Evolutionary conservation across 768 basidiomycete genomes (phyloP).

Genomic region (Lactarius quietus): DNA sequence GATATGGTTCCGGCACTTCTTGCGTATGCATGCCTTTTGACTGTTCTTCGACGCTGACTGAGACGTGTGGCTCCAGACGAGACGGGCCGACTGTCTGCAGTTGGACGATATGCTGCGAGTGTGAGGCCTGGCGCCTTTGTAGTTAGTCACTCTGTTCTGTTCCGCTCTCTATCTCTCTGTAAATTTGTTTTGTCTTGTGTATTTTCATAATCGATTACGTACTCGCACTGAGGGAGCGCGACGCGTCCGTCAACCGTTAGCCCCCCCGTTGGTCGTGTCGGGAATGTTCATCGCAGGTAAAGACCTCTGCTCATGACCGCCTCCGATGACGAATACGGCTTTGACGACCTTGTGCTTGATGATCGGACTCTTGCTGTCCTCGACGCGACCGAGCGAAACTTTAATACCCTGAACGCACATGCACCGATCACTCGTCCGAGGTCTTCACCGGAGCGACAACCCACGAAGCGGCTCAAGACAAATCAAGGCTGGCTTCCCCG

Average conservation of each 20-base stretch:
- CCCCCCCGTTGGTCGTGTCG: neutral
- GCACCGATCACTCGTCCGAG: neutral
- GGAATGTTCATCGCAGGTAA: neutral
- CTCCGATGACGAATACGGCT: conserved; percentile 26
- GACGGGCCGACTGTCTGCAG: neutral
- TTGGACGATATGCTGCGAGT: conserved; percentile 15
- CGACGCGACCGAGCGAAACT: conserved; percentile 24
- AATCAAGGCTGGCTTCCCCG: conserved; percentile 14
- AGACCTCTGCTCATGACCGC: conserved; percentile 10
- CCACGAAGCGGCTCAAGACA: conserved; percentile 24
- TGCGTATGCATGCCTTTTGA: conserved; percentile 15
- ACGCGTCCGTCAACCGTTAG: neutral
- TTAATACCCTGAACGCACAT: neutral
- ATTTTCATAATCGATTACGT: neutral
- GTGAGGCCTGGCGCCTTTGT: conserved; percentile 4
- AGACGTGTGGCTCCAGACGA: conserved; percentile 1
- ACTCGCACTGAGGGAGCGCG: neutral
- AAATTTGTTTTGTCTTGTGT: neutral
- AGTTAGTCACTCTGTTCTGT: neutral
- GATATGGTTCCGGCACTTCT: conserved; percentile 15
- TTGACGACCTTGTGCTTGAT: conserved; percentile 26
- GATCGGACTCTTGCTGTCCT: conserved; percentile 22
- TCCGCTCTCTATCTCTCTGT: neutral
- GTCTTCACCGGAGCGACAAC: conserved; percentile 17
- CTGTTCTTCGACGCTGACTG: conserved; percentile 6